phyloP scores from a whole-genome alignment of 495 filamentous ascomycete genomes.

The Aspergillus carlsbadensis region DNA sequence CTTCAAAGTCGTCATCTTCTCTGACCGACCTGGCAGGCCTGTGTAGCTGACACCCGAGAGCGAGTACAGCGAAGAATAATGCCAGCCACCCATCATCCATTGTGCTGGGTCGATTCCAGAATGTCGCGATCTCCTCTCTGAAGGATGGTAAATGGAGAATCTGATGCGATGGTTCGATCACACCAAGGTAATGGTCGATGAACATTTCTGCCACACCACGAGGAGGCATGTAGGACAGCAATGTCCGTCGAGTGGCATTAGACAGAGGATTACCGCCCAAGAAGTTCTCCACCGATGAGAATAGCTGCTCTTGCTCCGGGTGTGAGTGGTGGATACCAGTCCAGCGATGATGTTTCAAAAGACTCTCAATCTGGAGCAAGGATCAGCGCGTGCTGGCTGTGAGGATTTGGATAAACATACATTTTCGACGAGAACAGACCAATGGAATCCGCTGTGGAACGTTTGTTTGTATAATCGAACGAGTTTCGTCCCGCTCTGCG shows the following conservation, averaged over 20 bases:
- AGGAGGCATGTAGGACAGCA: neutral
- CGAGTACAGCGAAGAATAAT: neutral
- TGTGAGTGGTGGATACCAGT: neutral
- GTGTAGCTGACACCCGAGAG: neutral
- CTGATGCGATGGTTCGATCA: neutral
- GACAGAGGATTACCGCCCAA: neutral
- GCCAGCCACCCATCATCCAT: neutral
- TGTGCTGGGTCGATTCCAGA: neutral
- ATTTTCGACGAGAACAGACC: neutral
- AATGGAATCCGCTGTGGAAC: neutral
- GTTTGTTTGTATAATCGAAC: neutral
- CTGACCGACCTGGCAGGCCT: neutral
- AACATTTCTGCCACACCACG: neutral
- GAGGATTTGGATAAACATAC: too few relatives aligned
- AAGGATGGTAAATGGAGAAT: constrained; percentile 1
- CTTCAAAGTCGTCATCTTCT: neutral
- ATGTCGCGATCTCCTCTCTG: neutral
- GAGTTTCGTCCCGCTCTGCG: neutral
- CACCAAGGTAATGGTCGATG: neutral
- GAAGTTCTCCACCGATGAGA: neutral
- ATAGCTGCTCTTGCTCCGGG: neutral
- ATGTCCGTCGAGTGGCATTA: neutral
- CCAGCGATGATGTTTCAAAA: neutral
- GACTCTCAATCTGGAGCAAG: neutral
- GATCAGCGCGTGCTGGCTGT: too few relatives aligned